These are phyloP conservation scores for Yamadazyma sp. DNA, from an alignment of 1,139 yeast genomes.

Conservation along the genomic window DNA sequence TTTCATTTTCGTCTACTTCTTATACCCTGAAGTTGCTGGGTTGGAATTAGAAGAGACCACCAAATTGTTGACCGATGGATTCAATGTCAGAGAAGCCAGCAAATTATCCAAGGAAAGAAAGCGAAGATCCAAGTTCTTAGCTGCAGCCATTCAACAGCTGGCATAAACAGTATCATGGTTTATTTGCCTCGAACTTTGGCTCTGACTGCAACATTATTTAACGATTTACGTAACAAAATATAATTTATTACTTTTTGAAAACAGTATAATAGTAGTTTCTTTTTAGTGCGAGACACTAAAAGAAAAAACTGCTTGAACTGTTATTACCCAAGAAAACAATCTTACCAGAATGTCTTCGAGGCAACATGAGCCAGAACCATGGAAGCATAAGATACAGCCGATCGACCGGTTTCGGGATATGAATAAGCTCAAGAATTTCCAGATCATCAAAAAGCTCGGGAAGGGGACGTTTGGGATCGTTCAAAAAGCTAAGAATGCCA, in stretches of 20 bases:
- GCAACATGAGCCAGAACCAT: neutral
- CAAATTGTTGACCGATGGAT: slow-evolving; percentile 73
- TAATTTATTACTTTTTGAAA: no score
- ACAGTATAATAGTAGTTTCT: no score
- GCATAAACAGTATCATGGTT: neutral
- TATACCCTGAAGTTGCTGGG: slow-evolving; percentile 90
- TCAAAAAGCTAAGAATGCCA: slow-evolving; percentile 38
- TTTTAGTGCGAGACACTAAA: no score
- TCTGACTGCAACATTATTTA: neutral
- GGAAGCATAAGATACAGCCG: slow-evolving; percentile 10
- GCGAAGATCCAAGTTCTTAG: slow-evolving; percentile 13
- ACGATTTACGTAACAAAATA: no score
- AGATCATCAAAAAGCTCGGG: slow-evolving; percentile 41
- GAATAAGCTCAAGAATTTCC: slow-evolving; percentile 33
- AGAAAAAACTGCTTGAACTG: no score
- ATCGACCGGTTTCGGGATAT: slow-evolving; percentile 24
- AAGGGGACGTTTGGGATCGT: slow-evolving; percentile 54
- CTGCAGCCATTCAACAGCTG: neutral
- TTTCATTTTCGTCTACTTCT: slow-evolving; percentile 70
- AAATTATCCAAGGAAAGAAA: slow-evolving; percentile 56
- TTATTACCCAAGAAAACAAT: neutral
- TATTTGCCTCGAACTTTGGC: no score
- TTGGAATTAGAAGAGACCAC: slow-evolving; percentile 91
- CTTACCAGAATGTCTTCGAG: neutral
- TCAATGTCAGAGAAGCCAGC: slow-evolving; percentile 74